A percentile compares a stretch with the other conserved stretches of the same genome.
Conservation (phyloP, 352 stramenopile species). For the Phytopythium helicoides region DNA sequence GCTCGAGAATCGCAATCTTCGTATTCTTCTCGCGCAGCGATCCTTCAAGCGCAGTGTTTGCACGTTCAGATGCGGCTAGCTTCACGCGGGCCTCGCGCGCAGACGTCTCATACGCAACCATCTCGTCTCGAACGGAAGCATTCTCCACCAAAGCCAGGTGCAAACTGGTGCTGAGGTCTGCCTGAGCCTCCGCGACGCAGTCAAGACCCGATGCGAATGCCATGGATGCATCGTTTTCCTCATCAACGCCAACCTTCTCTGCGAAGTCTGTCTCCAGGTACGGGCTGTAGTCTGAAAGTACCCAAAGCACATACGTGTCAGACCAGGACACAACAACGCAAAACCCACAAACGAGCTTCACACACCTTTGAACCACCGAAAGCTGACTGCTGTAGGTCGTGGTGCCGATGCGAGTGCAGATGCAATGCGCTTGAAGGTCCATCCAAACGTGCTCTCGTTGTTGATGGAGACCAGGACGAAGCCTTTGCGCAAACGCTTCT, state of each 20-base stretch:
- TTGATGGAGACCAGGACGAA: slow-evolving; percentile 79
- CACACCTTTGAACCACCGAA: slow-evolving; percentile 73
- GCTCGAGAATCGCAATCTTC: slow-evolving; percentile 36
- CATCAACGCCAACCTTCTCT: slow-evolving; percentile 25
- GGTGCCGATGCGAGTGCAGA: slow-evolving; percentile 53
- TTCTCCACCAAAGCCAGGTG: slow-evolving; percentile 77
- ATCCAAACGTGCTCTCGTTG: slow-evolving; percentile 73
- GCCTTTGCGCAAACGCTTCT: slow-evolving; percentile 63
- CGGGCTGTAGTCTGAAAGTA: slow-evolving; percentile 55
- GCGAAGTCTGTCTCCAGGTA: slow-evolving; percentile 62
- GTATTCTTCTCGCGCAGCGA: slow-evolving; percentile 37
- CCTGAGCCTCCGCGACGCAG: slow-evolving; percentile 57
- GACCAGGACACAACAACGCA: not conserved
- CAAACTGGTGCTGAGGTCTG: slow-evolving; percentile 55
- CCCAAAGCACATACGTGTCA: not conserved
- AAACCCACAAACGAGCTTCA: not conserved
- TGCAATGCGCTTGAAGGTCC: slow-evolving; percentile 48
- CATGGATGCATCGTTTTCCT: slow-evolving; percentile 14
- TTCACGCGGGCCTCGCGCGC: slow-evolving; percentile 42
- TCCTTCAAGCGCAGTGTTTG: slow-evolving; percentile 17
- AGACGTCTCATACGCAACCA: slow-evolving; percentile 45
- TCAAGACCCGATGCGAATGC: slow-evolving; percentile 52
- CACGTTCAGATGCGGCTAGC: slow-evolving; percentile 26
- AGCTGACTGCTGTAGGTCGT: slow-evolving; percentile 64
- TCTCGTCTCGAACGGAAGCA: slow-evolving; percentile 67